Evolutionary conservation across 345 rosid genomes (phyloP).

Genomic region (Cardamine resedifolia): DNA sequence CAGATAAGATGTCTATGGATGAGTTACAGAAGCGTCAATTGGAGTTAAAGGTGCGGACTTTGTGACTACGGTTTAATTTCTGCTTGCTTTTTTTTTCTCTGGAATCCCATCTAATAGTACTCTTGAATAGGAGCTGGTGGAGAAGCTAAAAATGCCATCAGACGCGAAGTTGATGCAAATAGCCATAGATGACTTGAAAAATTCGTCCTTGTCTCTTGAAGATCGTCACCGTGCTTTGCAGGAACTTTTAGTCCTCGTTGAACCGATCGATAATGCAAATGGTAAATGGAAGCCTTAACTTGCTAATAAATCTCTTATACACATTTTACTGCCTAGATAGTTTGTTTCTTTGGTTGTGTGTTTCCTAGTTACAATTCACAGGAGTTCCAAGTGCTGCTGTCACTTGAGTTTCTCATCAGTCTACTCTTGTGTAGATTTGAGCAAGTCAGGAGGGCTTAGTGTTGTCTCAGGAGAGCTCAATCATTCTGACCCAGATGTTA

Average conservation of each 20-base stretch:
- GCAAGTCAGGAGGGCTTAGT: conserved; percentile 73
- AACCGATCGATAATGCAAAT: conserved; percentile 93
- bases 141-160: conserved; percentile 79
- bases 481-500: conserved; percentile 64
- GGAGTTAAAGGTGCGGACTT: conserved; percentile 62
- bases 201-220: conserved; percentile 66
- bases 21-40: conserved; percentile 76
- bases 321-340: background rate
- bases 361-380: background rate
- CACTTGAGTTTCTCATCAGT: background rate
- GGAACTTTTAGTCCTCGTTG: conserved; percentile 84
- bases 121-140: conserved; percentile 66
- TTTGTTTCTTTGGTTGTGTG: background rate
- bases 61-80: background rate
- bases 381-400: background rate
- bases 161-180: conserved; percentile 80
- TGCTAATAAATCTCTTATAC: background rate
- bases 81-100: background rate
- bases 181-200: conserved; percentile 74
- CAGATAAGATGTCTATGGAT: conserved; percentile 54
- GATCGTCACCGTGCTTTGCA: conserved; percentile 77
- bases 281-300: conserved; percentile 40
- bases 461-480: conserved; percentile 56
- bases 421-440: conserved; percentile 54
- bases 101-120: background rate